phyloP scores from a whole-genome alignment of 2,329 filamentous ascomycete genomes.

The Berkeleyomyces basicola region DNA sequence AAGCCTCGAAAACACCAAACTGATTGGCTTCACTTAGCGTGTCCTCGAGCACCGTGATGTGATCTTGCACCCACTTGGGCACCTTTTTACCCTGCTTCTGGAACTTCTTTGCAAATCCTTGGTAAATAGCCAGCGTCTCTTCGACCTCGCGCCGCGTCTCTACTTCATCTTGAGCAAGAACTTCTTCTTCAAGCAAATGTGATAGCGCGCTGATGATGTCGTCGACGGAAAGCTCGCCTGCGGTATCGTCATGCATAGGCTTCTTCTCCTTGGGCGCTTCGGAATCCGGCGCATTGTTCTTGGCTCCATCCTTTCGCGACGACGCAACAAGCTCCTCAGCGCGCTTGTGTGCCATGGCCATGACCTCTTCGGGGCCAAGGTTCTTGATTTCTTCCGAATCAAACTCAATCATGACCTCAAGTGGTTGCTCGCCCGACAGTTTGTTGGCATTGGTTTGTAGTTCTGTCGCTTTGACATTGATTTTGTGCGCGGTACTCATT shows the following conservation, averaged over 20 bases:
- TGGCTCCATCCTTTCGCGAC: slow-evolving; percentile 13
- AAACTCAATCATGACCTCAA: slow-evolving; percentile 15
- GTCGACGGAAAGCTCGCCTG: background rate
- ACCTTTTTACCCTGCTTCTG: slow-evolving; percentile 12
- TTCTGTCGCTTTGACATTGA: slow-evolving; percentile 1
- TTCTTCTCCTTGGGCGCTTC: background rate
- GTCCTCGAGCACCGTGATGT: slow-evolving; percentile 32
- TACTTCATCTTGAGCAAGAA: slow-evolving; percentile 41
- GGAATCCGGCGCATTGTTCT: slow-evolving; percentile 22
- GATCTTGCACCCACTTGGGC: slow-evolving; percentile 12
- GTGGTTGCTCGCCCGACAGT: slow-evolving; percentile 15
- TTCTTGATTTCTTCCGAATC: slow-evolving; percentile 8
- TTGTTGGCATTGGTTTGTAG: background rate
- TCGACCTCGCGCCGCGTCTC: slow-evolving; percentile 2
- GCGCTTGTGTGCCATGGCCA: slow-evolving; percentile 7
- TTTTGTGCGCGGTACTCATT: background rate
- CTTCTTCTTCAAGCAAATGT: slow-evolving; percentile 45
- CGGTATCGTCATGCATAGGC: background rate
- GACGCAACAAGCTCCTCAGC: slow-evolving; percentile 5
- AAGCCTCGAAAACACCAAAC: slow-evolving; percentile 1
- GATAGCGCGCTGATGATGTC: slow-evolving; percentile 27
- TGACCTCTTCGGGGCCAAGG: slow-evolving; percentile 5
- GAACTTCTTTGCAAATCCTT: slow-evolving; percentile 19
- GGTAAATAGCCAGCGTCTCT: slow-evolving; percentile 3
- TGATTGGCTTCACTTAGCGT: slow-evolving; percentile 41